phyloP scores from a whole-genome alignment of 495 filamentous ascomycete genomes.

The Cudoniella acicularis region DNA sequence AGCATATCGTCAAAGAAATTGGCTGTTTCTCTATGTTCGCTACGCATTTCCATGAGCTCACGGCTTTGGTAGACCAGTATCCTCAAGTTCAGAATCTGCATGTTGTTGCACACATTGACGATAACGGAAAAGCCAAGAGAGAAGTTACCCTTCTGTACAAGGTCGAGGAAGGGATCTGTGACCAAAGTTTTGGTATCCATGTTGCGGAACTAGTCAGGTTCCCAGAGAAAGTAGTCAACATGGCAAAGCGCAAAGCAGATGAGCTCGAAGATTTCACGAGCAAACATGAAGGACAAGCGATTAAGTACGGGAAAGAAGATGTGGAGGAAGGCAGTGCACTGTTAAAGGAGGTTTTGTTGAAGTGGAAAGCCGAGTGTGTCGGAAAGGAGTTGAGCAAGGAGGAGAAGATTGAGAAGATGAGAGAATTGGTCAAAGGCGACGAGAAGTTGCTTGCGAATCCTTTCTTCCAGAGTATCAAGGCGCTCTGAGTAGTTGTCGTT shows the following conservation, averaged over 20 bases:
- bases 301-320: constrained; percentile 69
- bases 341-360: constrained; percentile 78
- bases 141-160: constrained; percentile 97
- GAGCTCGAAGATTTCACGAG: constrained; percentile 95
- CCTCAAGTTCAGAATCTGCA: constrained; percentile 89
- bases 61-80: constrained; percentile 79
- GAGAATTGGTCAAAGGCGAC: constrained; percentile 71
- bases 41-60: constrained; percentile 98
- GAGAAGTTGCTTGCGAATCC: constrained; percentile 71
- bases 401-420: constrained; percentile 76
- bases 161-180: constrained; percentile 90
- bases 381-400: constrained; percentile 61
- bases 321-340: constrained; percentile 85
- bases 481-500: constrained; percentile 51
- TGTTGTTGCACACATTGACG: constrained; percentile 88
- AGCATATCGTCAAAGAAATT: constrained; percentile 95
- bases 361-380: constrained; percentile 86
- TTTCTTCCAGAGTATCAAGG: constrained; percentile 85
- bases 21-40: constrained; percentile 91
- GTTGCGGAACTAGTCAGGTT: constrained; percentile 98
- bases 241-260: constrained; percentile 97
- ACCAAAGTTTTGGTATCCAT: constrained; percentile 97
- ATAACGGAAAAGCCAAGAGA: constrained; percentile 46
- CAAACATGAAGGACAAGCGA: constrained; percentile 53
- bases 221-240: constrained; percentile 93